These are phyloP conservation scores for Fragaria vesca DNA, from an alignment of 306 rosid genomes.

Conservation along the genomic window DNA sequence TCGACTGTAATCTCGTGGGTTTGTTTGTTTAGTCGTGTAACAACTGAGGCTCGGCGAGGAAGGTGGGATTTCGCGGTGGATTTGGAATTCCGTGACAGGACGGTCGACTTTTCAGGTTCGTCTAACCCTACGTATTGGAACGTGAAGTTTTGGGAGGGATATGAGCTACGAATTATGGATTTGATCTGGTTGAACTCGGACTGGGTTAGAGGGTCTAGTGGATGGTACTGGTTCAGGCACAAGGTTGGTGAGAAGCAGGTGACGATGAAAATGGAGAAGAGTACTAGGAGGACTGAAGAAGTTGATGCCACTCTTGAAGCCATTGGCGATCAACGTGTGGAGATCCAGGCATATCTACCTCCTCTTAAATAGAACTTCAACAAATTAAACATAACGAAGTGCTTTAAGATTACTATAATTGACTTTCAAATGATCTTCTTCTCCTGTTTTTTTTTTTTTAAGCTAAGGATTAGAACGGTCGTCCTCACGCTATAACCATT, in stretches of 20 bases:
- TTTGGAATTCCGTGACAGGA: slow-evolving; percentile 47
- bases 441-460: too few relatives aligned
- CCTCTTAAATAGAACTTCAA: slow-evolving; percentile 2
- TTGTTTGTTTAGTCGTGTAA: slow-evolving; percentile 34
- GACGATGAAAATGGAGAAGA: slow-evolving; percentile 7
- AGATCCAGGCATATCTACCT: background rate
- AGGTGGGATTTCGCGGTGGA: slow-evolving; percentile 2
- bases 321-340: background rate
- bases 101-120: slow-evolving; percentile 44
- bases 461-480: too few relatives aligned
- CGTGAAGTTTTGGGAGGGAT: slow-evolving; percentile 24
- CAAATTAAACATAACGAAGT: background rate
- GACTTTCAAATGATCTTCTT: background rate
- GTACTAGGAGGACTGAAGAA: background rate
- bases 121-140: slow-evolving; percentile 56
- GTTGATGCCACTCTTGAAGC: background rate
- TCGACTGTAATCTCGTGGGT: slow-evolving; percentile 24
- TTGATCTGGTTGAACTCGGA: slow-evolving; percentile 28
- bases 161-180: slow-evolving; percentile 29
- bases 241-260: background rate
- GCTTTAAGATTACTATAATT: background rate
- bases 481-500: too few relatives aligned
- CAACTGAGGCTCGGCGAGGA: slow-evolving; percentile 49
- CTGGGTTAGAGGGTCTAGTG: slow-evolving; percentile 47
- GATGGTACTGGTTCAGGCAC: slow-evolving; percentile 27